Evolutionary conservation across 2,329 filamentous ascomycete species (phyloP), one percentile per base, ranked within the genome.

Genomic region (Penicillium sp.): DNA sequence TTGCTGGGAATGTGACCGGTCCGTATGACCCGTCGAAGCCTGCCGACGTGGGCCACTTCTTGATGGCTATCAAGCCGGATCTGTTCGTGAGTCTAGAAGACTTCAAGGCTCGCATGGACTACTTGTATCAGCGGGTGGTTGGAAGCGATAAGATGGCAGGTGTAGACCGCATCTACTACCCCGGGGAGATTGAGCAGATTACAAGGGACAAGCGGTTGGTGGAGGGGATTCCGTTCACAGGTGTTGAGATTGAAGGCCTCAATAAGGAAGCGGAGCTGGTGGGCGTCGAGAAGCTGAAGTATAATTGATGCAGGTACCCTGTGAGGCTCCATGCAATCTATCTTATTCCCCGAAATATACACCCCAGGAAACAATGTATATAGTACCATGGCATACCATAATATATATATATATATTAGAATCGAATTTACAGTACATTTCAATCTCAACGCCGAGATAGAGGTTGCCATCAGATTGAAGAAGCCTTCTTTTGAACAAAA

Each of bases 41-140:
- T 1, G 87, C 89, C 0, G 87, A 92, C 69, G 90, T 92, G 0
- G 90, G 91, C 0, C 91, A 93, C 72, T 92, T 92, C 64, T 73
- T 93, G 1, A 78, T 92, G 1, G 89, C 86, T 0, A 77, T 93
- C 67, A 91, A 90, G 71, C 90, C 90, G 0, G 90, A 93, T 66
- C 77, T 93, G 21, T 93, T 93, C 64, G 86, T 93, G 84, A 82
- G 82, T 56, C 65, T 90, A 62, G 87, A 90, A 1, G 89, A 91
- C 47, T 93, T 93, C 71, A 85, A 86, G 31, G 82, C 70, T 23
- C 71, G 83, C 21, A 87, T 88, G 84, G 83, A 86, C 58, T 84
- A 85, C 73, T 72, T 88, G 26, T 86, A 87, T 67, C 76, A 81
- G 64, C 74, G 83, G n/a, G 84, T 87, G 2, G 77, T 84, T 19